A percentile compares a stretch with the other conserved stretches of the same genome.
These are phyloP conservation scores for Cicer bijugum DNA, from an alignment of 306 rosid genomes.

Conservation along the genomic window DNA sequence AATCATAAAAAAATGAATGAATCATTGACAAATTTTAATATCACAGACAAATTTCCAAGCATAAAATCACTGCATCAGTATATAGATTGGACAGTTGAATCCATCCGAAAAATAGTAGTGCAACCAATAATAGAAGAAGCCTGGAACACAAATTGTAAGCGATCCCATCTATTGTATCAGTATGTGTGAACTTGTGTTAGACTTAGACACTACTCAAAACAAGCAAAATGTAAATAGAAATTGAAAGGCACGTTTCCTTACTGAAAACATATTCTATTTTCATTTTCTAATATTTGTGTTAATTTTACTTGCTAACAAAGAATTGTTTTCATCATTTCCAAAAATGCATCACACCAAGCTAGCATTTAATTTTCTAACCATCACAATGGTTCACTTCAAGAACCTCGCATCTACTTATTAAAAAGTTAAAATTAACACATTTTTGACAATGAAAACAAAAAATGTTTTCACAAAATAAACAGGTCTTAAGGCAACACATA, in stretches of 20 bases:
- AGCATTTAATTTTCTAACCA: no score
- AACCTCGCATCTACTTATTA: no score
- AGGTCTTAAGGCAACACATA: conserved; percentile 23
- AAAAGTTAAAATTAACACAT: not conserved
- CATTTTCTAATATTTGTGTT: no score
- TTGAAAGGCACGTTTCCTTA: not conserved
- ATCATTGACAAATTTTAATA: not conserved
- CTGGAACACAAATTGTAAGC: not conserved
- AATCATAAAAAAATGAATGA: conserved; percentile 15
- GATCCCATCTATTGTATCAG: not conserved
- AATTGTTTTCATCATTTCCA: no score
- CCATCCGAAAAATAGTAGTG: conserved; percentile 2
- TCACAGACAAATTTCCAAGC: conserved; percentile 26
- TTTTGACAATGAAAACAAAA: not conserved
- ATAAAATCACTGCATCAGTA: conserved; percentile 1
- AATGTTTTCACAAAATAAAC: not conserved
- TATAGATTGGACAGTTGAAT: conserved; percentile 3
- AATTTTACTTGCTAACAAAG: no score
- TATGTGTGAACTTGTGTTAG: not conserved
- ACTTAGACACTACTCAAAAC: not conserved
- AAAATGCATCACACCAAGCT: no score
- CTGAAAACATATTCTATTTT: not conserved
- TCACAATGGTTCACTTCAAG: no score
- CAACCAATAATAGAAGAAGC: conserved; percentile 29
- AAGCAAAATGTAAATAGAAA: conserved; percentile 8